A percentile compares a stretch with the other conserved stretches of the same genome.
These are phyloP conservation scores for Gynochthodes officinalis DNA, from an alignment of 257 asterid genomes.

Conservation along the genomic window DNA sequence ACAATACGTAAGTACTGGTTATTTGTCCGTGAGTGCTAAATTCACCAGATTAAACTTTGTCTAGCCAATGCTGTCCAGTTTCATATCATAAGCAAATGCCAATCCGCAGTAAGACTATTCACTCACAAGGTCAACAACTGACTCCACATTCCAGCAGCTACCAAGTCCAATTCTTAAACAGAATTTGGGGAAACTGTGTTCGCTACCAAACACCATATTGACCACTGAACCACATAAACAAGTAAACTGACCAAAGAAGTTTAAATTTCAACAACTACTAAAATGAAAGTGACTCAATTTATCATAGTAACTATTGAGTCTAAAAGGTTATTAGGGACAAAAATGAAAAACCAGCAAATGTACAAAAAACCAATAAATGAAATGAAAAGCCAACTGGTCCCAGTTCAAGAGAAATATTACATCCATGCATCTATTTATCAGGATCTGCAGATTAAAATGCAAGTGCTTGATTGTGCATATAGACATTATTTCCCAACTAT, in stretches of 20 bases:
- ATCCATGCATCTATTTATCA: background rate
- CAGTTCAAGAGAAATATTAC: background rate
- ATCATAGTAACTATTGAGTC: background rate
- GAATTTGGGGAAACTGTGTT: too few relatives aligned
- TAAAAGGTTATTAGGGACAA: background rate
- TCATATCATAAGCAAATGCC: background rate
- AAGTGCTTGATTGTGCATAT: background rate
- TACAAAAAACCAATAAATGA: background rate
- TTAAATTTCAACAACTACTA: background rate
- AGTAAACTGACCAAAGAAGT: background rate
- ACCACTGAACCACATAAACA: background rate
- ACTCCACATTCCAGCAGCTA: background rate
- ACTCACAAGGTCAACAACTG: background rate
- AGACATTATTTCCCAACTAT: background rate
- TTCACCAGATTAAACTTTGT: background rate
- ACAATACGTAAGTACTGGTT: too few relatives aligned
- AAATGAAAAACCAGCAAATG: background rate
- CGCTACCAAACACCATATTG: too few relatives aligned
- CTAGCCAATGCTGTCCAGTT: background rate
- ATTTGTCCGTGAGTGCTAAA: background rate
- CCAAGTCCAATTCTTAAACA: background rate
- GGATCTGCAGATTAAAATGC: background rate
- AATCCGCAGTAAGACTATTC: background rate
- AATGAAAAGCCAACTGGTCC: background rate
- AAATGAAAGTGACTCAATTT: background rate